Percentiles rank a stretch among this genome's conserved stretches.
Conservation (phyloP, 2,329 filamentous ascomycete species). For the Pseudocercospora vitis region DNA sequence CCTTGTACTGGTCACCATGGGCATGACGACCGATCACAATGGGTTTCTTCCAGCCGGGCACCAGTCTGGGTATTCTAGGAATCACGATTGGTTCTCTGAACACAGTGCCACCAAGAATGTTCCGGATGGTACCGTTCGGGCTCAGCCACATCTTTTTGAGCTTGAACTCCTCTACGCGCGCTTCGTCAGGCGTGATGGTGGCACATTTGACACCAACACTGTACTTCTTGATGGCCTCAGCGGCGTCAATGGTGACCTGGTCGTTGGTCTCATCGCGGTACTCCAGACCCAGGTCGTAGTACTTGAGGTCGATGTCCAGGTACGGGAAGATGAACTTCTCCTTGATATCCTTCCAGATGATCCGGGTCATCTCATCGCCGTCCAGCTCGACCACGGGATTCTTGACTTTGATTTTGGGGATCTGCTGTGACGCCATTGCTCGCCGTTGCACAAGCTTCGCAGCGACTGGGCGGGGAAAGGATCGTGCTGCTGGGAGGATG, state of each 20-base stretch:
- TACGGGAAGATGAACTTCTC: conserved; percentile 97
- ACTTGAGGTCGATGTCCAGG: conserved; percentile 93
- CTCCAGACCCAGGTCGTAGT: conserved; percentile 65
- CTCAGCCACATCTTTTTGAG: conserved; percentile 99
- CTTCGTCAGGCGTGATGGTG: conserved; percentile 97
- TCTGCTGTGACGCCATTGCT: conserved; percentile 38
- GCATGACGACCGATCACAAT: conserved; percentile 99
- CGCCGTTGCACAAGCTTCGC: conserved; percentile 39
- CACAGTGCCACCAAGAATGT: conserved; percentile 82
- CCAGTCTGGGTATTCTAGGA: conserved; percentile 83
- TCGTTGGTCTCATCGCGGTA: conserved; percentile 97
- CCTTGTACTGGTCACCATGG: conserved; percentile 97
- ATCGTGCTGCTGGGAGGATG: conserved; percentile 25
- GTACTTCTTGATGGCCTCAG: conserved; percentile 98
- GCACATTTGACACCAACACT: conserved; percentile 98
- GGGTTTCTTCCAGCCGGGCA: conserved; percentile 97
- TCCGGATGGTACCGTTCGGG: conserved; percentile 83
- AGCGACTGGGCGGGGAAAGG: conserved; percentile 36
- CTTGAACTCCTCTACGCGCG: conserved; percentile 94
- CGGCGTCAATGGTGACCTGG: conserved; percentile 90
- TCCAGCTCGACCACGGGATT: conserved; percentile 98
- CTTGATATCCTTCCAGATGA: conserved; percentile 99
- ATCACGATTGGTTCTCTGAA: conserved; percentile 99
- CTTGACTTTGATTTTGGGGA: conserved; percentile 97
- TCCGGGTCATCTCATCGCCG: conserved; percentile 92